Evolutionary conservation across 108 stramenopile species (phyloP), one percentile per base, ranked within the genome.

Genomic region (Cyclotella atomus): DNA sequence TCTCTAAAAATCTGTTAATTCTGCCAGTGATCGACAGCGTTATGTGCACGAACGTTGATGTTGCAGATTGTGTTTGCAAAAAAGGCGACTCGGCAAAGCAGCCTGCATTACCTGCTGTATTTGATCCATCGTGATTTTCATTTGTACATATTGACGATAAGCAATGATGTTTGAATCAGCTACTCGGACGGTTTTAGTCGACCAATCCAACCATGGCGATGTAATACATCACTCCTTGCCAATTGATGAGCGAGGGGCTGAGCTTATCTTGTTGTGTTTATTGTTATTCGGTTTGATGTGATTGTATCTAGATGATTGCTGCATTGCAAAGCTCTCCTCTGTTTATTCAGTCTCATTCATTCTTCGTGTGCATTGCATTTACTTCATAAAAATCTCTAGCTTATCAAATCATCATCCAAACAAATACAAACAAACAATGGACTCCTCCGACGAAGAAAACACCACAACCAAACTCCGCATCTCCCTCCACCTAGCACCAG

Each of bases 401-500:
- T 12, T 9, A 12, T 9, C 45, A 1, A 38, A 67, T 19, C 24
- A 53, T 54, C 14, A 68, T 67, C 23, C 4, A 6, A 10, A 70
- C 53, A 28, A 46, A 24, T 20, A 45, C 4, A 52, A 30, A 35
- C 12, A 1, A 27, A 46, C 2, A 9, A 55, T 54, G 50, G 52
- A 62, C 55, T 57, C 54, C 54, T 69, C 68, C 61, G 52, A 56
- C 38, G 64, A 74, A 16, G 50, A 63, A 25, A 41, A 38, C 7
- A 12, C 61, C 23, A 25, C 55, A 33, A 46, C 70, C 69, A 78
- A 78, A 59, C 38, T 78, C 33, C 70, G 69, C 0, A 59, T 78
- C 36, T 65, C 70, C 64, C 61, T 78, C 77, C 50, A 55, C 45
- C 64, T 71, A 16, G 60, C 70, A 36, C 70, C 77, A 59, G 66